phyloP scores from a whole-genome alignment of 2,329 filamentous ascomycete genomes.

The Didymosphaeria variabile region DNA sequence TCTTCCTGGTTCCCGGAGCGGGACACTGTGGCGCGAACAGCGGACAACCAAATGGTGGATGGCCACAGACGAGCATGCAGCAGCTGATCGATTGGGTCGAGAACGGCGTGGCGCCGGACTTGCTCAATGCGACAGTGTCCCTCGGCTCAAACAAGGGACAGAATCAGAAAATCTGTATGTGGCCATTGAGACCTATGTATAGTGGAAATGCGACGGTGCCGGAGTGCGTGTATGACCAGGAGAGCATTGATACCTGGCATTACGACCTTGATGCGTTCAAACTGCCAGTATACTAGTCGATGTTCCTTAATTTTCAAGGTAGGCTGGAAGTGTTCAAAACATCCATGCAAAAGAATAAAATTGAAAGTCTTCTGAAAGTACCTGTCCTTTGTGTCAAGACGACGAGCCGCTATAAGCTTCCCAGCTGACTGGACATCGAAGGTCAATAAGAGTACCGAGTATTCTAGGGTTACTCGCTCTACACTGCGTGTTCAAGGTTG shows the following conservation, averaged over 20 bases:
- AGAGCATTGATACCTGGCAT: constrained; percentile 36
- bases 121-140: constrained; percentile 52
- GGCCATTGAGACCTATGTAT: constrained; percentile 47
- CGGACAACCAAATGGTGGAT: constrained; percentile 20
- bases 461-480: too few species aligned
- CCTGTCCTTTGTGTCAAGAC: too few species aligned
- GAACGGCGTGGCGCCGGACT: constrained; percentile 38
- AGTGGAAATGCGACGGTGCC: constrained; percentile 29
- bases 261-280: neutral
- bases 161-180: constrained; percentile 52
- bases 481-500: too few species aligned
- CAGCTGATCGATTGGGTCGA: constrained; percentile 26
- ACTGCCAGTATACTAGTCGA: neutral
- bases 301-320: too few species aligned
- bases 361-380: too few species aligned
- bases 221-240: constrained; percentile 37
- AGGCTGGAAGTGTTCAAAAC: too few species aligned
- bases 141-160: constrained; percentile 43
- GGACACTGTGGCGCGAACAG: too few species aligned
- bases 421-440: too few species aligned
- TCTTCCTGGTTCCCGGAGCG: neutral
- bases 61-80: constrained; percentile 20
- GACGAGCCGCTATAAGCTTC: too few species aligned
- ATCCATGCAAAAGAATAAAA: too few species aligned
- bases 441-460: too few species aligned